These are phyloP conservation scores for Psilocybe cubensis DNA, from an alignment of 768 basidiomycete genomes.

Conservation along the genomic window DNA sequence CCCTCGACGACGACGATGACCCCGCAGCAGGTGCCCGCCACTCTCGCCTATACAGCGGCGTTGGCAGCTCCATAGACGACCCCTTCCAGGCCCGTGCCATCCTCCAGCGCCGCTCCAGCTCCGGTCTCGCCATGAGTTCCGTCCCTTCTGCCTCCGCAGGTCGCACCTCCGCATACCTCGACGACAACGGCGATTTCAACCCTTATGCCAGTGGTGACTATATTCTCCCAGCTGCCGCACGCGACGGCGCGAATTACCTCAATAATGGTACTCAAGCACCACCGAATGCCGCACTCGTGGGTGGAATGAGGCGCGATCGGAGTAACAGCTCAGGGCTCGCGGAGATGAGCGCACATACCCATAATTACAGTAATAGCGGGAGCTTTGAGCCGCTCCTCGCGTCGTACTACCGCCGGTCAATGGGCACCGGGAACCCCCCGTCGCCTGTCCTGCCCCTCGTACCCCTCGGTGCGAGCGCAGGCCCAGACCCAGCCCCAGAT, in stretches of 20 bases:
- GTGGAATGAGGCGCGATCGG: slow-evolving; percentile 34
- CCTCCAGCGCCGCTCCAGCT: slow-evolving; percentile 41
- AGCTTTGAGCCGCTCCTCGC: slow-evolving; percentile 30
- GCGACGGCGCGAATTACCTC: slow-evolving; percentile 40
- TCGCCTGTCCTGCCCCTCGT: not conserved
- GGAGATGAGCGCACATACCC: slow-evolving; percentile 15
- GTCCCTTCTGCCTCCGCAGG: slow-evolving; percentile 13
- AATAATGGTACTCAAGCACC: slow-evolving; percentile 35
- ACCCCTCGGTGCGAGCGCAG: not conserved
- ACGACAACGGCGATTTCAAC: slow-evolving; percentile 43
- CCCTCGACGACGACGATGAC: slow-evolving; percentile 63
- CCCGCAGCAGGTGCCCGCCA: slow-evolving; percentile 41
- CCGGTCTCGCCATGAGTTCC: slow-evolving; percentile 32
- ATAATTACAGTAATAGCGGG: slow-evolving; percentile 30
- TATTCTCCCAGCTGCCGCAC: slow-evolving; percentile 29
- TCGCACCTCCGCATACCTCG: slow-evolving; percentile 39
- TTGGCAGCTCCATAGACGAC: slow-evolving; percentile 28
- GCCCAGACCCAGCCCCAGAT: not conserved
- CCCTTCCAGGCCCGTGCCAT: slow-evolving; percentile 34
- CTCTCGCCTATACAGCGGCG: slow-evolving; percentile 66
- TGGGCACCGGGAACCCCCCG: slow-evolving; percentile 2
- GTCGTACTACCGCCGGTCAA: slow-evolving; percentile 19
- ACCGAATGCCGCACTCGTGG: slow-evolving; percentile 34
- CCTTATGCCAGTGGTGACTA: slow-evolving; percentile 53
- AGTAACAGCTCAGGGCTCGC: slow-evolving; percentile 30